These are phyloP conservation scores for Solidago caesia DNA, from an alignment of 129 eudicot genomes.

Conservation along the genomic window DNA sequence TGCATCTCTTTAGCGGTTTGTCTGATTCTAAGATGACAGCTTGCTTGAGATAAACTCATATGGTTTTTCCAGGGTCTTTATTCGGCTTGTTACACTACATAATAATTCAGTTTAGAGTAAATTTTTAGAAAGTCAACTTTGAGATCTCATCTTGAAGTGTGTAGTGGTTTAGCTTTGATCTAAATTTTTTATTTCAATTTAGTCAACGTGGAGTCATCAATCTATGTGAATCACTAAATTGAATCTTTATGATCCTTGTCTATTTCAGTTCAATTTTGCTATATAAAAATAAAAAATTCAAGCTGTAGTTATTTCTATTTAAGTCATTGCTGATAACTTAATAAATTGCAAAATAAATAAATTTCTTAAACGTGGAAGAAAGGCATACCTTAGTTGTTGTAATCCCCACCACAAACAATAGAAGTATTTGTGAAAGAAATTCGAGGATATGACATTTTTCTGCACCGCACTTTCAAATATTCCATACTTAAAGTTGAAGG, in stretches of 20 bases:
- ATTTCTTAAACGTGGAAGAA: slow-evolving; percentile 16
- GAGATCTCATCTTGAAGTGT: neutral
- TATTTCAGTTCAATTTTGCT: neutral
- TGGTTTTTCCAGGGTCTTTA: too few relatives aligned
- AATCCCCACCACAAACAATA: slow-evolving; percentile 99
- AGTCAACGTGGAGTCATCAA: neutral
- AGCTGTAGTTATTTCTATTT: too few relatives aligned
- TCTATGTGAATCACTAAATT: neutral
- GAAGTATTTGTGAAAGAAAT: slow-evolving; percentile 70
- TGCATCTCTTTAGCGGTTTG: too few relatives aligned
- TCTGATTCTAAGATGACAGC: too few relatives aligned
- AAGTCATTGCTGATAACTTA: neutral
- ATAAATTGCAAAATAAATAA: neutral
- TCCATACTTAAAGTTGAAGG: slow-evolving; percentile 62
- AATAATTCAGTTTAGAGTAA: too few relatives aligned
- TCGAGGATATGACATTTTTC: slow-evolving; percentile 74
- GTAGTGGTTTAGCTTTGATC: neutral
- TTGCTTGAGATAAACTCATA: too few relatives aligned
- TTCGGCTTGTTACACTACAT: too few relatives aligned
- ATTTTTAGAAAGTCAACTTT: neutral
- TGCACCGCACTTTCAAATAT: slow-evolving; percentile 71
- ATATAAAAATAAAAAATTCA: neutral
- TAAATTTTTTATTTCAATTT: neutral
- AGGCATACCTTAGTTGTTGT: slow-evolving; percentile 73
- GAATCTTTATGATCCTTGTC: neutral